Evolutionary conservation across 73 alveolate genomes (phyloP).

Genomic region (Paramecium sexaurelia): DNA sequence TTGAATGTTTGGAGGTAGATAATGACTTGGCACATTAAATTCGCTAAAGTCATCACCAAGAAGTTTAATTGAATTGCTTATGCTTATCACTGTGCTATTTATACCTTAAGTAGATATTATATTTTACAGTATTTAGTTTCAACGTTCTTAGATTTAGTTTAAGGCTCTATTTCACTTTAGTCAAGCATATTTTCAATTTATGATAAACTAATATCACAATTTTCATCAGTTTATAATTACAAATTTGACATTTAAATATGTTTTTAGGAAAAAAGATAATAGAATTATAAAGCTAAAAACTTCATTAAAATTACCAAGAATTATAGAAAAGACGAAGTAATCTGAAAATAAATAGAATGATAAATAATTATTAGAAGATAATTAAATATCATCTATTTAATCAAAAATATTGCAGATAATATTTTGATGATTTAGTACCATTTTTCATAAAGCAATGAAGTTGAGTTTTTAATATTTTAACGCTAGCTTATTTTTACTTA

Average conservation of each 20-base stretch:
- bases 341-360: no score
- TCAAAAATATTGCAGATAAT: no score
- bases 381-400: no score
- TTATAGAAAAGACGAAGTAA: no score
- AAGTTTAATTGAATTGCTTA: neutral
- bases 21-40: neutral
- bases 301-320: no score
- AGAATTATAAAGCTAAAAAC: neutral
- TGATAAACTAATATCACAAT: slow-evolving; percentile 29
- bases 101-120: neutral
- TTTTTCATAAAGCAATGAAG: no score
- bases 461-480: no score
- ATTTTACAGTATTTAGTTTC: neutral
- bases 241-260: slow-evolving; percentile 13
- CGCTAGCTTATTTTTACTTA: no score
- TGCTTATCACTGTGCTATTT: neutral
- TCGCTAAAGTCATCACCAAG: slow-evolving; percentile 44
- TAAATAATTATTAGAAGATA: no score
- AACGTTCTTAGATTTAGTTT: neutral
- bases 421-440: no score
- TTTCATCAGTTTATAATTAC: slow-evolving; percentile 19
- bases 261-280: neutral
- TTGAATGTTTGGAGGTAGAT: slow-evolving; percentile 16
- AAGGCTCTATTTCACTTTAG: neutral
- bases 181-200: slow-evolving; percentile 10